These are phyloP conservation scores for Boletus subcaerulescens DNA, from an alignment of 768 basidiomycete species.

Conservation along the genomic window DNA sequence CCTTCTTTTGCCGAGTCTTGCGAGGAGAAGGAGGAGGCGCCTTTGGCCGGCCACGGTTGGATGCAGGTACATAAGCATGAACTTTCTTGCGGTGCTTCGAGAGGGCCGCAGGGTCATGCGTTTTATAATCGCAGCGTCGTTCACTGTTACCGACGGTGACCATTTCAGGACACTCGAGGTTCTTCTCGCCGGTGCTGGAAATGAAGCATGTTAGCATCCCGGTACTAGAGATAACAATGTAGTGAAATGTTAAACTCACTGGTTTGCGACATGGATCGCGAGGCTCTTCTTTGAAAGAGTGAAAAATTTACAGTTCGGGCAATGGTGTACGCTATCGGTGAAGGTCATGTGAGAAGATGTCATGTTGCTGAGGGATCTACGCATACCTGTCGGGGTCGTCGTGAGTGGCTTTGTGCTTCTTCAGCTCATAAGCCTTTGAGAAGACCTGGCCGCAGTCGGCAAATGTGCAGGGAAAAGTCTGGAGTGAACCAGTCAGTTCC, in stretches of 20 bases:
- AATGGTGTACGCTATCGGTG: conserved; percentile 15
- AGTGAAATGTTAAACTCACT: conserved; percentile 7
- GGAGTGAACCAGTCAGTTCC: not conserved
- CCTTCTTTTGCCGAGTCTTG: not conserved
- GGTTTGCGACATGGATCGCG: conserved; percentile 16
- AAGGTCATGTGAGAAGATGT: not conserved
- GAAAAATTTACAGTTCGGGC: conserved; percentile 17
- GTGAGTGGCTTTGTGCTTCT: conserved; percentile 22
- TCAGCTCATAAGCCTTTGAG: conserved; percentile 16
- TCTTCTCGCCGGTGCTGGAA: conserved; percentile 24
- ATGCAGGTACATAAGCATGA: conserved; percentile 21
- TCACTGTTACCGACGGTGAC: not conserved
- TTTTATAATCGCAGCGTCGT: conserved; percentile 19
- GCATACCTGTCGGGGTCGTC: conserved; percentile 10
- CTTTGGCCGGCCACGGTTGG: not conserved
- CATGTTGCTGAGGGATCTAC: too few species aligned
- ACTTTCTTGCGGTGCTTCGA: conserved; percentile 23
- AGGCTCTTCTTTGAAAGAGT: conserved; percentile 22
- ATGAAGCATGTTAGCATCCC: not conserved
- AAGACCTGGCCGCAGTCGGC: conserved; percentile 13
- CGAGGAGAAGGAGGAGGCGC: not conserved
- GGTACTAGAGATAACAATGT: not conserved
- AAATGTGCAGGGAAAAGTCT: conserved; percentile 17
- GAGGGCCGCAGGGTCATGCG: conserved; percentile 25
- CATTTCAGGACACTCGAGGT: conserved; percentile 13